Evolutionary conservation across 805 yeast genomes (phyloP).

Genomic region (Pichia ethanolica): DNA sequence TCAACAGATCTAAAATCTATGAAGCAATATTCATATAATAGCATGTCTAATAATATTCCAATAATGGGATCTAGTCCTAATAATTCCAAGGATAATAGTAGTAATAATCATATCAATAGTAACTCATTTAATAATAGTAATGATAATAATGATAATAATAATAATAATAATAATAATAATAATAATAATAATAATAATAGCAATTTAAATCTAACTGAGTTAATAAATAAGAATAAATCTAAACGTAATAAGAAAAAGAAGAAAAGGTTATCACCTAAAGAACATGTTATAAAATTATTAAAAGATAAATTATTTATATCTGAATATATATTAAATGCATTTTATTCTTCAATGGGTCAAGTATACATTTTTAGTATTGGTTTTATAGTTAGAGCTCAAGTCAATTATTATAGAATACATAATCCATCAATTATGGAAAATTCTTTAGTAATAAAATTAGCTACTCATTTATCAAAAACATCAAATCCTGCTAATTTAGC

Average conservation of each 20-base stretch:
- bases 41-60: background rate
- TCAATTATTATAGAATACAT: slow-evolving; percentile 18
- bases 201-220: background rate
- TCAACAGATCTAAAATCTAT: background rate
- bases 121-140: background rate
- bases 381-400: slow-evolving; percentile 50
- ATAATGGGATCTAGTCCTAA: background rate
- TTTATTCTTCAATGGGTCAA: slow-evolving; percentile 60
- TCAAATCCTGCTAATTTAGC: slow-evolving; percentile 28
- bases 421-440: background rate
- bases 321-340: slow-evolving; percentile 48
- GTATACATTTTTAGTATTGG: slow-evolving; percentile 70
- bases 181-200: background rate
- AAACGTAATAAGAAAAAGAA: slow-evolving; percentile 8
- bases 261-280: slow-evolving; percentile 13
- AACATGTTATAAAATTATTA: slow-evolving; percentile 22
- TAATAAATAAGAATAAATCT: slow-evolving; percentile 3
- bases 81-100: background rate
- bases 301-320: slow-evolving; percentile 35
- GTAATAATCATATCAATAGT: background rate
- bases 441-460: slow-evolving; percentile 2
- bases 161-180: background rate
- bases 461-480: background rate
- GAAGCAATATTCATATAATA: background rate
- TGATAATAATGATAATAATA: background rate